These are phyloP conservation scores for Nicotiana sylvestris DNA, from an alignment of 257 asterid species.

Conservation along the genomic window DNA sequence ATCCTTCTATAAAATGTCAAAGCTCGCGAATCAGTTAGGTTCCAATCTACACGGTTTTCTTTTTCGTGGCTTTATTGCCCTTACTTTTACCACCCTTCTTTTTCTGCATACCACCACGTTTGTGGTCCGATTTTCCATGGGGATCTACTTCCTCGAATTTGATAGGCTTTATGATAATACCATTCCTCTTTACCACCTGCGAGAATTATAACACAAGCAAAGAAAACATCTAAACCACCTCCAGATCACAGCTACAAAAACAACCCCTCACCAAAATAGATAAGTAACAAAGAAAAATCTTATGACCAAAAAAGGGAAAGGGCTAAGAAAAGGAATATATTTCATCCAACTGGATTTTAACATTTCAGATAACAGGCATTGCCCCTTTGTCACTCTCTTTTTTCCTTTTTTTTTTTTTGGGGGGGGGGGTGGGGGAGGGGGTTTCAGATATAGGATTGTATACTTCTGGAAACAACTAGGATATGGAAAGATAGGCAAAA, in stretches of 20 bases:
- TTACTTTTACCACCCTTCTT: slow-evolving; percentile 31
- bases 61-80: slow-evolving; percentile 10
- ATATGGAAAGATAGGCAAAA: background rate
- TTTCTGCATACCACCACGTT: slow-evolving; percentile 25
- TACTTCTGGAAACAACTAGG: background rate
- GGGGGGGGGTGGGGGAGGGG: background rate
- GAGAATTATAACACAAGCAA: background rate
- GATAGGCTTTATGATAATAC: slow-evolving; percentile 72
- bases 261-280: background rate
- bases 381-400: background rate
- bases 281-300: background rate
- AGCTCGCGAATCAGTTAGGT: background rate
- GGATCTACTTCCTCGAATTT: slow-evolving; percentile 50
- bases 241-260: background rate
- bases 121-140: slow-evolving; percentile 36
- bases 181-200: slow-evolving; percentile 84
- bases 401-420: background rate
- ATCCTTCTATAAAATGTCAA: background rate
- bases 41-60: background rate
- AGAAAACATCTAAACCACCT: background rate
- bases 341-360: background rate
- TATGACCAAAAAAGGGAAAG: background rate
- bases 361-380: background rate
- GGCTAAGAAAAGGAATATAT: background rate
- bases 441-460: background rate